A percentile compares a stretch with the other conserved stretches of the same genome.
phyloP scores from a whole-genome alignment of 2,329 filamentous ascomycete genomes.

The Sclerotinia sclerotiorum region DNA sequence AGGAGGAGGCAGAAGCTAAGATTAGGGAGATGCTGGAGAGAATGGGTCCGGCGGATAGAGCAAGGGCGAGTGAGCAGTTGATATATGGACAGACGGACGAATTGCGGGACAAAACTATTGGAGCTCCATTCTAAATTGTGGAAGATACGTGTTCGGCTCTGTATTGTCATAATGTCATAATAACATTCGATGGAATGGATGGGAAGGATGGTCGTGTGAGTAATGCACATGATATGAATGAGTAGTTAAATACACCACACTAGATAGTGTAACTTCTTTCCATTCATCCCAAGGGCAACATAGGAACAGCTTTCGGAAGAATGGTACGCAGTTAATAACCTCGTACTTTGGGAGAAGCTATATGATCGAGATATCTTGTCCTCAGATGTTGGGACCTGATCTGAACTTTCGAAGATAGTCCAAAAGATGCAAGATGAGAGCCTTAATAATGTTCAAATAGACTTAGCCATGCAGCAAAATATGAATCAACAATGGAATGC shows the following conservation, averaged over 20 bases:
- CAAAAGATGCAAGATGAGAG: background rate
- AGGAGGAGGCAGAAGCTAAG: constrained; percentile 20
- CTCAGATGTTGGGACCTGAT: background rate
- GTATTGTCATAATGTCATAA: background rate
- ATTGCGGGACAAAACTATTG: constrained; percentile 19
- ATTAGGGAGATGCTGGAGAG: constrained; percentile 23
- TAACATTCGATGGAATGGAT: background rate
- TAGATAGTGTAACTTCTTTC: background rate
- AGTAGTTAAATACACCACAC: constrained; percentile 6
- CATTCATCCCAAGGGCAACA: background rate
- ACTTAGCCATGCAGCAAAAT: background rate
- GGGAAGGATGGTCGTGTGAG: background rate
- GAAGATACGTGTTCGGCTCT: background rate
- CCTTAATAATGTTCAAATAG: background rate
- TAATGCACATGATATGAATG: background rate
- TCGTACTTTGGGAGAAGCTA: background rate
- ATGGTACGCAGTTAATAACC: background rate
- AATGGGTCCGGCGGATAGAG: constrained; percentile 22
- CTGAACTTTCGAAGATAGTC: background rate
- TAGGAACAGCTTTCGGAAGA: background rate
- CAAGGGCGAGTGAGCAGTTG: constrained; percentile 22
- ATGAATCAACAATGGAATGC: background rate
- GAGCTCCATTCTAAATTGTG: background rate
- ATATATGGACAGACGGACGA: constrained; percentile 21
- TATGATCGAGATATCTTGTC: background rate